phyloP scores from a whole-genome alignment of 129 eudicot genomes.

The Flaveria trinervia region DNA sequence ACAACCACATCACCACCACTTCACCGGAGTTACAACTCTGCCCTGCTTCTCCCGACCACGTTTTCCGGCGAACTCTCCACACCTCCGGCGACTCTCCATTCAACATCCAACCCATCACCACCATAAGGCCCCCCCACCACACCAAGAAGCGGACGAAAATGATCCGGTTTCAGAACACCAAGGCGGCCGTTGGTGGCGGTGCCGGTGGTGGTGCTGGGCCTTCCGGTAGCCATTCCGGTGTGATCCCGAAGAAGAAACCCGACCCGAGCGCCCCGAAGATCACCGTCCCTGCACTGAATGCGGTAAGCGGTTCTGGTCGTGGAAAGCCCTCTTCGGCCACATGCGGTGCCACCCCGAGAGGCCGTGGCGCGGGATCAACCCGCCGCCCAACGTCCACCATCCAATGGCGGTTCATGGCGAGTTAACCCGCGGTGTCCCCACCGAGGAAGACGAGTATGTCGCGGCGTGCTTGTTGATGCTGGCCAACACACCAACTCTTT shows the following conservation, averaged over 20 bases:
- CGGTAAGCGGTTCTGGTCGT: constrained; percentile 80
- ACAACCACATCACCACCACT: constrained; percentile 24
- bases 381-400: constrained; percentile 59
- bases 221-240: constrained; percentile 22
- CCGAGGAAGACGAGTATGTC: constrained; percentile 68
- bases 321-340: constrained; percentile 91
- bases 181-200: constrained; percentile 18
- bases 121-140: constrained; percentile 29
- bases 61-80: constrained; percentile 23
- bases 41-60: constrained; percentile 32
- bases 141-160: constrained; percentile 59
- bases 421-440: constrained; percentile 12
- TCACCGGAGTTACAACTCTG: constrained; percentile 36
- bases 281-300: constrained; percentile 86
- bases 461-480: constrained; percentile 70
- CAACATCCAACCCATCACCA: constrained; percentile 30
- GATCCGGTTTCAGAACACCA: constrained; percentile 36
- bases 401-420: constrained; percentile 20
- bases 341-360: constrained; percentile 99
- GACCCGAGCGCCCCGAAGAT: constrained; percentile 80
- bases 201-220: constrained; percentile 21
- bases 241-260: constrained; percentile 45
- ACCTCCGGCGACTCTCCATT: constrained; percentile 9
- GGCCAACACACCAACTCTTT: constrained; percentile 32
- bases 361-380: constrained; percentile 91